Conservation (phyloP, 2,329 filamentous ascomycete genomes). For the Fusarium begoniae region DNA sequence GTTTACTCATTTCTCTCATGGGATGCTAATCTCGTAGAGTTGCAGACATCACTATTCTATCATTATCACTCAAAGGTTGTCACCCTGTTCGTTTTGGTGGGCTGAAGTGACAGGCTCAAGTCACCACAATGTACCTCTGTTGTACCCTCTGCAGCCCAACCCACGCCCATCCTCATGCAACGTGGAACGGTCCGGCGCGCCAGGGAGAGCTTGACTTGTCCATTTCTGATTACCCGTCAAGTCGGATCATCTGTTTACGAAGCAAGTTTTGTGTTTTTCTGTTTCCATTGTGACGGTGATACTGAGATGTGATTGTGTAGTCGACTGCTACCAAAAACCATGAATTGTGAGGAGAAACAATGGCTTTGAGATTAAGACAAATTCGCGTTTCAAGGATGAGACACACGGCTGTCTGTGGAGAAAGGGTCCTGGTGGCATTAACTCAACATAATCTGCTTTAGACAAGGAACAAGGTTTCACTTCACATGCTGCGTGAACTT, state of each 20-base stretch:
- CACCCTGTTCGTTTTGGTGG: neutral
- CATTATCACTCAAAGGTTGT: neutral
- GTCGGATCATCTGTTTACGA: neutral
- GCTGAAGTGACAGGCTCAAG: slow-evolving; percentile 8
- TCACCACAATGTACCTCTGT: slow-evolving; percentile 11
- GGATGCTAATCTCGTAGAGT: neutral
- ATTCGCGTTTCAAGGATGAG: neutral
- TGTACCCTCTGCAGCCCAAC: slow-evolving; percentile 18
- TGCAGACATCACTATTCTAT: neutral
- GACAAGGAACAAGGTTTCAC: slow-evolving; percentile 24
- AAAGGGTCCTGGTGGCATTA: neutral
- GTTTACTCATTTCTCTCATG: neutral
- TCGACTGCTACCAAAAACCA: neutral
- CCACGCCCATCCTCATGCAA: slow-evolving; percentile 22
- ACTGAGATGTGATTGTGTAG: neutral
- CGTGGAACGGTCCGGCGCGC: slow-evolving; percentile 33
- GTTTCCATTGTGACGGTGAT: neutral
- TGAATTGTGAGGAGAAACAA: neutral
- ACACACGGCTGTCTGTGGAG: slow-evolving; percentile 4
- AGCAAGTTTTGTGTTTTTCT: neutral
- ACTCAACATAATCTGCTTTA: neutral
- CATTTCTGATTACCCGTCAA: neutral
- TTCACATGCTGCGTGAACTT: slow-evolving; percentile 2
- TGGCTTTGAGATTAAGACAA: neutral
- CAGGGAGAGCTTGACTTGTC: slow-evolving; percentile 19